phyloP scores from a whole-genome alignment of 1,284 basidiomycete species.

The Vanrija sp. region DNA sequence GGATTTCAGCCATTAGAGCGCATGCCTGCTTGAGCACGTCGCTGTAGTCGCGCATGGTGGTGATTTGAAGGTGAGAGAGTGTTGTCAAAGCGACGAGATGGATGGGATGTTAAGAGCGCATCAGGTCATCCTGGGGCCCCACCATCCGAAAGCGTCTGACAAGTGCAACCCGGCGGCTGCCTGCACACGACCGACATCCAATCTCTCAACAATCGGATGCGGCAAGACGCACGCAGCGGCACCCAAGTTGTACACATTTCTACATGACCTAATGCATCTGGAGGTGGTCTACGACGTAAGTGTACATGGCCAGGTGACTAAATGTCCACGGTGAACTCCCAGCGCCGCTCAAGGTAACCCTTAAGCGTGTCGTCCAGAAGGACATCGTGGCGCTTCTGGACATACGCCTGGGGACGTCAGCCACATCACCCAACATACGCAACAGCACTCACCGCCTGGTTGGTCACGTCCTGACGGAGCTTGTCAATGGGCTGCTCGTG shows the following conservation, averaged over 20 bases:
- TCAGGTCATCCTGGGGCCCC: no score
- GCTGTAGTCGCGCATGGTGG: constrained; percentile 9
- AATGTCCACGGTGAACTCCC: constrained; percentile 55
- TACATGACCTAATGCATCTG: no score
- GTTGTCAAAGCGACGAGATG: no score
- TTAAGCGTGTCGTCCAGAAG: constrained; percentile 88
- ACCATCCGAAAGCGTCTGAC: no score
- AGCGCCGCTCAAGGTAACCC: constrained; percentile 68
- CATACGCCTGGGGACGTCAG: constrained; percentile 67
- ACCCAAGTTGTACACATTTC: no score
- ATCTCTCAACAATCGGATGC: no score
- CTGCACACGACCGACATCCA: no score
- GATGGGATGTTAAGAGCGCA: no score
- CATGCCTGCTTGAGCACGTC: constrained; percentile 1
- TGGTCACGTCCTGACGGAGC: constrained; percentile 86
- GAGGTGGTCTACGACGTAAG: no score
- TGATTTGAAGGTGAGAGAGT: background rate
- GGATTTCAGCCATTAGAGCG: constrained; percentile 1
- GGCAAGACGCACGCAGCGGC: no score
- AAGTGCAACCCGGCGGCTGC: no score
- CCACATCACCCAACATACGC: background rate
- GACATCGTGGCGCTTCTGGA: constrained; percentile 92
- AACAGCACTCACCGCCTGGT: constrained; percentile 68
- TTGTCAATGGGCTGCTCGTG: constrained; percentile 73
- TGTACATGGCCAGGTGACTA: constrained; percentile 17